Percentiles rank a stretch among this genome's conserved stretches.
Conservation (phyloP, 2,329 filamentous ascomycete genomes). For the Blastomyces percursus region DNA sequence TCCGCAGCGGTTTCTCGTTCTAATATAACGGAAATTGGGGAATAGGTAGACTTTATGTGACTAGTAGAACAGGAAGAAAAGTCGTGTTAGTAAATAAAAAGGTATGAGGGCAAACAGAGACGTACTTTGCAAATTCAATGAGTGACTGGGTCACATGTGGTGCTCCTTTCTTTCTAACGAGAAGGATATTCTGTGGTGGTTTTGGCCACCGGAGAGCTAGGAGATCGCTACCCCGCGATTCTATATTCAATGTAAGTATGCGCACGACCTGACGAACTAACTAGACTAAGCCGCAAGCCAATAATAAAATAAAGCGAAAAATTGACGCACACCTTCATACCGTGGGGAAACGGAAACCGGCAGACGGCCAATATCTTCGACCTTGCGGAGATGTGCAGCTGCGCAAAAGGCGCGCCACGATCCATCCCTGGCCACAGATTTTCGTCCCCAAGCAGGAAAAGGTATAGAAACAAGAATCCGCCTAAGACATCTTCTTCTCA, state of each 20-base stretch:
- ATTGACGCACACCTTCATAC: slow-evolving; percentile 47
- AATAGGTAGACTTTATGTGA: slow-evolving; percentile 70
- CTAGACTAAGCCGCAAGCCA: neutral
- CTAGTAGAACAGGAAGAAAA: slow-evolving; percentile 29
- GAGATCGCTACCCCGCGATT: slow-evolving; percentile 48
- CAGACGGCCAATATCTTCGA: slow-evolving; percentile 36
- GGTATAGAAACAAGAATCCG: neutral
- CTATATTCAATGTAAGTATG: slow-evolving; percentile 24
- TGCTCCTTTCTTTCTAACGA: slow-evolving; percentile 56
- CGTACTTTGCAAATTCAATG: slow-evolving; percentile 45
- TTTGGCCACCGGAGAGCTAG: slow-evolving; percentile 57
- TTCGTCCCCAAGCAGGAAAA: neutral
- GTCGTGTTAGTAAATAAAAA: neutral
- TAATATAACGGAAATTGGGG: slow-evolving; percentile 68
- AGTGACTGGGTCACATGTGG: slow-evolving; percentile 45
- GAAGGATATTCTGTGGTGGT: slow-evolving; percentile 56
- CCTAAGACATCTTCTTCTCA: neutral
- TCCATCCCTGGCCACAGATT: neutral
- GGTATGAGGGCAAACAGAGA: neutral
- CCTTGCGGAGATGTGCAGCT: slow-evolving; percentile 31
- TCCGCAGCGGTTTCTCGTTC: slow-evolving; percentile 63
- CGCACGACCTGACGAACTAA: neutral
- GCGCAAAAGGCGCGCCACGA: slow-evolving; percentile 31
- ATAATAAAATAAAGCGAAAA: neutral
- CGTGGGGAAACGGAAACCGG: slow-evolving; percentile 47